Evolutionary conservation across 2,329 filamentous ascomycete species (phyloP).

Genomic region (Colletotrichum euphorbiae): DNA sequence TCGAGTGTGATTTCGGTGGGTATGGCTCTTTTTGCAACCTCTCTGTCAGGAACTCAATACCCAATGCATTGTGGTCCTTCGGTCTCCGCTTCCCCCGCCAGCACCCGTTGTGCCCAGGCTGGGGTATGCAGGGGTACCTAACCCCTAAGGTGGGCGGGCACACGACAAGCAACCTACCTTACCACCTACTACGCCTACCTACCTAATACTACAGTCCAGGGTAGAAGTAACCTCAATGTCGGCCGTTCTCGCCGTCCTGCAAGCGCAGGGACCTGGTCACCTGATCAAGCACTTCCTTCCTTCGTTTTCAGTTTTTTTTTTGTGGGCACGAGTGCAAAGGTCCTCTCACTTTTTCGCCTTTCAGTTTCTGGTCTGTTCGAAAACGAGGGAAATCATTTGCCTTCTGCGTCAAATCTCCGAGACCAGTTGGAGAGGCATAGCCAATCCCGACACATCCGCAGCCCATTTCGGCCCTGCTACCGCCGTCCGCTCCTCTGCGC

Average conservation of each 20-base stretch:
- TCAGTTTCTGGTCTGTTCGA: neutral
- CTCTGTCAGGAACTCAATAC: no score
- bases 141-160: neutral
- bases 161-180: constrained; percentile 5
- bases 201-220: no score
- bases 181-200: no score
- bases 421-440: constrained; percentile 4
- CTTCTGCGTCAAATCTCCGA: constrained; percentile 37
- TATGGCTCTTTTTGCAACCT: neutral
- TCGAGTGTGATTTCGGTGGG: constrained; percentile 15
- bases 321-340: constrained; percentile 11
- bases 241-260: constrained; percentile 14
- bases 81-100: constrained; percentile 27
- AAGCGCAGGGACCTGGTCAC: no score
- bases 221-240: constrained; percentile 13
- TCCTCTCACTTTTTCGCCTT: neutral
- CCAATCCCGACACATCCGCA: constrained; percentile 21
- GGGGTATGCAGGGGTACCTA: constrained; percentile 15
- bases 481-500: constrained; percentile 6
- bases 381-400: constrained; percentile 29
- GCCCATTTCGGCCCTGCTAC: constrained; percentile 18
- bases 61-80: neutral
- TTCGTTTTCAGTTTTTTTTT: constrained; percentile 15
- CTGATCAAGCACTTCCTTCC: neutral
- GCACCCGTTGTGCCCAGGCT: constrained; percentile 24